phyloP scores from a whole-genome alignment of 2,329 filamentous ascomycete genomes.

The Colletotrichum noveboracense region DNA sequence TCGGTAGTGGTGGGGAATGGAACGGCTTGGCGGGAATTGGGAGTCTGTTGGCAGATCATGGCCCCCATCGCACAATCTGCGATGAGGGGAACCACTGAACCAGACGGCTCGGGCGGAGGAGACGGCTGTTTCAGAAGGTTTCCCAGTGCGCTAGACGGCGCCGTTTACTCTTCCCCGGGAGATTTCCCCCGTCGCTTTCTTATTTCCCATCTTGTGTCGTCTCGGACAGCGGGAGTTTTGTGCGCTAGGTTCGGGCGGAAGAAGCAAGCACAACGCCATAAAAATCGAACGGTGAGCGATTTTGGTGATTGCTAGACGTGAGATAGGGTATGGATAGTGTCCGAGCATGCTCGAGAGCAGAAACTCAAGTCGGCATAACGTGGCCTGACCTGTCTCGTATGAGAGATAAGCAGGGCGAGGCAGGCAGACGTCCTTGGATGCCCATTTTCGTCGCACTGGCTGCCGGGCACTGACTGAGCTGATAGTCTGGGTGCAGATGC shows the following conservation, averaged over 20 bases:
- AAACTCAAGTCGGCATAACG: not conserved
- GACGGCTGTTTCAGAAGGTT: constrained; percentile 13
- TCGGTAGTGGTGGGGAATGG: constrained; percentile 10
- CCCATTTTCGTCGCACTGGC: not conserved
- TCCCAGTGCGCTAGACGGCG: not conserved
- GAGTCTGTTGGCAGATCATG: constrained; percentile 4
- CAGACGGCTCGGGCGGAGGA: not conserved
- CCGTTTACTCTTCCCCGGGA: not conserved
- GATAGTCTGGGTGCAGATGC: not conserved
- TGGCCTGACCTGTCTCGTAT: not conserved
- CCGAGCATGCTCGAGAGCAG: not conserved
- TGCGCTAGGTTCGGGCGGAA: not conserved
- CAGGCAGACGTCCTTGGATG: not conserved
- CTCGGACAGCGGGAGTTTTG: not conserved
- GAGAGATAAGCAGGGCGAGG: not conserved
- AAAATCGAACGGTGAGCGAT: constrained; percentile 1
- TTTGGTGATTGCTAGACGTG: not conserved
- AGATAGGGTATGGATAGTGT: not conserved
- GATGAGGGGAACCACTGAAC: not conserved
- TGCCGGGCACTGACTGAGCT: not conserved
- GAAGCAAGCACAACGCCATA: not conserved
- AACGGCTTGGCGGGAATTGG: not conserved
- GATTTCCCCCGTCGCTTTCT: not conserved
- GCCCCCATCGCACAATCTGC: not conserved
- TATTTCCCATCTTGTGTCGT: not conserved